Conservation (phyloP, 2,329 filamentous ascomycete genomes). For the Cryphonectria japonica region DNA sequence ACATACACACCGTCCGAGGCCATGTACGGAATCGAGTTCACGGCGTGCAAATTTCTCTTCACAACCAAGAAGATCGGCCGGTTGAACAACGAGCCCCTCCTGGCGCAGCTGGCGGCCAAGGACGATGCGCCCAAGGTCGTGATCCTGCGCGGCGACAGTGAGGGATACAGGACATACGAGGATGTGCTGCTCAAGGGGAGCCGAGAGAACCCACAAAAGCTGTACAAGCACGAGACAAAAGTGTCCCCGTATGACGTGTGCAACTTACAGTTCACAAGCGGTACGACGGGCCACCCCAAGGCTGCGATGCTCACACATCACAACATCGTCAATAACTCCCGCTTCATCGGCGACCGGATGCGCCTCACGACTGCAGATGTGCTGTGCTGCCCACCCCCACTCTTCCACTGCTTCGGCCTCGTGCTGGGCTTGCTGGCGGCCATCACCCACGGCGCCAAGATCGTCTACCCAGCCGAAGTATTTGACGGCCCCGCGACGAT, state of each 20-base stretch:
- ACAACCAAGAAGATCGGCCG: constrained; percentile 71
- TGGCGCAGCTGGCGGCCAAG: constrained; percentile 56
- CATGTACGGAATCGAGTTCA: constrained; percentile 71
- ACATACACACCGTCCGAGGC: constrained; percentile 78
- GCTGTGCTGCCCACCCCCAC: constrained; percentile 79
- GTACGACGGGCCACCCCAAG: constrained; percentile 75
- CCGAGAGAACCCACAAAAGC: constrained; percentile 50
- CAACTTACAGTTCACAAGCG: constrained; percentile 76
- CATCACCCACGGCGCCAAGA: constrained; percentile 74
- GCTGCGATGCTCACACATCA: constrained; percentile 76
- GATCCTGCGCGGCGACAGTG: constrained; percentile 60
- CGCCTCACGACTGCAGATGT: constrained; percentile 67
- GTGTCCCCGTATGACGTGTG: constrained; percentile 69
- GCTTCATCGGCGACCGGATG: constrained; percentile 77
- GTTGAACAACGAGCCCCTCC: constrained; percentile 63
- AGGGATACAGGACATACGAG: constrained; percentile 62
- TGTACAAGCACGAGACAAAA: constrained; percentile 57
- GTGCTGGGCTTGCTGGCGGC: constrained; percentile 75
- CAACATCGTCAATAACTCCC: constrained; percentile 67
- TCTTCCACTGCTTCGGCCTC: constrained; percentile 86
- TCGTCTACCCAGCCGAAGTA: constrained; percentile 75
- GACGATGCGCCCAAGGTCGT: constrained; percentile 55
- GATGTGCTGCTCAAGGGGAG: constrained; percentile 59
- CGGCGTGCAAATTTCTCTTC: constrained; percentile 73
- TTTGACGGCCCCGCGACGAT: constrained; percentile 72